Evolutionary conservation across 2,329 filamentous ascomycete species (phyloP).

Genomic region (Aspergillus floridensis): DNA sequence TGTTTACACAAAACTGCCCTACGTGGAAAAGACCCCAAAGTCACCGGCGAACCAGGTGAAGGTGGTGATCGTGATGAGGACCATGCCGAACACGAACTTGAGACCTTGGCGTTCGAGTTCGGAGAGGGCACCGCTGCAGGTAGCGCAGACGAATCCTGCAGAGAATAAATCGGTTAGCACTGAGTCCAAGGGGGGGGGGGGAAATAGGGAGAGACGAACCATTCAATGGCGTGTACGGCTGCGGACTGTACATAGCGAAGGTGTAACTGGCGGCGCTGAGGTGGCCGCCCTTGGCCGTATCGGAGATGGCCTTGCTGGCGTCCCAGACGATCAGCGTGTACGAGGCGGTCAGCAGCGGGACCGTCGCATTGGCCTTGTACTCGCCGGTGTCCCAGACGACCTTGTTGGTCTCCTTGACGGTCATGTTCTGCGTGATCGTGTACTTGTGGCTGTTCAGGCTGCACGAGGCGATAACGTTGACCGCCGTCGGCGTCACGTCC

Average conservation of each 20-base stretch:
- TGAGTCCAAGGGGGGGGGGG: no score
- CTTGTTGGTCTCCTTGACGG: slow-evolving; percentile 50
- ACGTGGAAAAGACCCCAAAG: slow-evolving; percentile 37
- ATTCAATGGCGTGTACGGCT: slow-evolving; percentile 49
- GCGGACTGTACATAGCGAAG: slow-evolving; percentile 63
- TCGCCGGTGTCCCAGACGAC: slow-evolving; percentile 61
- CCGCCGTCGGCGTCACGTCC: slow-evolving; percentile 54
- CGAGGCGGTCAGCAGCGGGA: slow-evolving; percentile 56
- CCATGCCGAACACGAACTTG: slow-evolving; percentile 56
- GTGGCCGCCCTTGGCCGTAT: slow-evolving; percentile 54
- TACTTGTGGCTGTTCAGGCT: slow-evolving; percentile 58
- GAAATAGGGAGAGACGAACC: slow-evolving; percentile 39
- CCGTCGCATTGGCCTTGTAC: slow-evolving; percentile 50
- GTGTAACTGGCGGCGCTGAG: slow-evolving; percentile 52
- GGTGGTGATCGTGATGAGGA: slow-evolving; percentile 55
- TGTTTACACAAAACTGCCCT: neutral
- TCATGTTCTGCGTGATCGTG: slow-evolving; percentile 61
- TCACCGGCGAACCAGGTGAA: slow-evolving; percentile 54
- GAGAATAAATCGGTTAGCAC: slow-evolving; percentile 13
- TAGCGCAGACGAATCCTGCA: slow-evolving; percentile 55
- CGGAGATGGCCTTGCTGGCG: slow-evolving; percentile 51
- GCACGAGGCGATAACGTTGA: slow-evolving; percentile 64
- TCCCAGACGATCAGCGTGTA: slow-evolving; percentile 66
- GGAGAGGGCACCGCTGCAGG: slow-evolving; percentile 55
- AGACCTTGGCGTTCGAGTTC: slow-evolving; percentile 55